Percentiles rank a stretch among this genome's conserved stretches.
Conservation (phyloP, 352 stramenopile genomes). For the Peronospora farinosa region DNA sequence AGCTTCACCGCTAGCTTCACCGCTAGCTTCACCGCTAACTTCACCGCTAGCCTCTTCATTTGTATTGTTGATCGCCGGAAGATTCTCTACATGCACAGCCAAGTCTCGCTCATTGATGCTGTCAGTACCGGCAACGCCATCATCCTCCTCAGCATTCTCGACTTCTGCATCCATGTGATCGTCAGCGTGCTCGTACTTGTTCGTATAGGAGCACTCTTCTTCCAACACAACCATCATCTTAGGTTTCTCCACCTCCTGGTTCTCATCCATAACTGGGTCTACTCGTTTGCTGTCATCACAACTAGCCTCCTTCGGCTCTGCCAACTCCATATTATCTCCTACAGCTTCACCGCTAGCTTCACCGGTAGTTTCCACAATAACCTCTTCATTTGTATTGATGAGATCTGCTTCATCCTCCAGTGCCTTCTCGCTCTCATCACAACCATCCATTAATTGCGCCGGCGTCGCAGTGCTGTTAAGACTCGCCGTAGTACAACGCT, state of each 20-base stretch:
- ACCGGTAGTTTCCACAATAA: not conserved
- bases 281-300: constrained; percentile 3
- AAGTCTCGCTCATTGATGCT: constrained; percentile 28
- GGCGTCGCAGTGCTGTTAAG: constrained; percentile 25
- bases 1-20: constrained; percentile 5
- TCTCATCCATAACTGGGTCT: not conserved
- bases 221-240: constrained; percentile 2
- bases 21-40: too few relatives aligned
- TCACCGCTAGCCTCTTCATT: constrained; percentile 3
- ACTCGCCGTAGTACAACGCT: constrained; percentile 20
- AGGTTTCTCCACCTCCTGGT: constrained; percentile 3
- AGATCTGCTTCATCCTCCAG: constrained; percentile 2
- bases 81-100: constrained; percentile 13
- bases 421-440: constrained; percentile 12
- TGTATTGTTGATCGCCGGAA: constrained; percentile 1
- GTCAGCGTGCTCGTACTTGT: constrained; percentile 3
- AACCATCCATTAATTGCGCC: constrained; percentile 16
- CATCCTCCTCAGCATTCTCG: constrained; percentile 9
- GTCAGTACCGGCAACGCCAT: constrained; percentile 16
- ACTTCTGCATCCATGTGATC: constrained; percentile 13
- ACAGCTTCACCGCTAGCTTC: constrained; percentile 6
- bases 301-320: constrained; percentile 6
- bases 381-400: constrained; percentile 8
- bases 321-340: constrained; percentile 2
- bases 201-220: constrained; percentile 10